Conservation (phyloP, 208 protist genomes). For the Acanthamoeba castellanii region DNA sequence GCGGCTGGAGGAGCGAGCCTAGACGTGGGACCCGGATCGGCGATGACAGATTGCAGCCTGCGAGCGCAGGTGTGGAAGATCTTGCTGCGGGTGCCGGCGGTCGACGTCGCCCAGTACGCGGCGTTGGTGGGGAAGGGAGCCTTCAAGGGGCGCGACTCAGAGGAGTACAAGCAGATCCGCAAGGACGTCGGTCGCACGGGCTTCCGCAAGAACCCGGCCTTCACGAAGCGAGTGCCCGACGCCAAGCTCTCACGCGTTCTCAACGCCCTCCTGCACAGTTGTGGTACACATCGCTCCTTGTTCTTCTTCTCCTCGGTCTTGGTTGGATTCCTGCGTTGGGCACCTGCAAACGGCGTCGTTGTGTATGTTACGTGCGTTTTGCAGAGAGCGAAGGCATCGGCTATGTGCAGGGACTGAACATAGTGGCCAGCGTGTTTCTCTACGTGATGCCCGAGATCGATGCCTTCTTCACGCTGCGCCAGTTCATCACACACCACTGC, state of each 20-base stretch:
- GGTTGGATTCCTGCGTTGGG: not conserved
- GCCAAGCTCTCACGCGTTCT: slow-evolving; percentile 81
- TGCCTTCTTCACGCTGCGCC: slow-evolving; percentile 85
- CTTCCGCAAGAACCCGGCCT: slow-evolving; percentile 79
- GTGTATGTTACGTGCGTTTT: not conserved
- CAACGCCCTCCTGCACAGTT: slow-evolving; percentile 83
- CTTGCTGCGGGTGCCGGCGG: slow-evolving; percentile 78
- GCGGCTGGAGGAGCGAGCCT: slow-evolving; percentile 1
- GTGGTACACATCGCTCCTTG: not conserved
- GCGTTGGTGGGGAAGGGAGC: slow-evolving; percentile 78
- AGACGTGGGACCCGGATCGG: slow-evolving; percentile 36
- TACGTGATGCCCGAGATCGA: slow-evolving; percentile 90
- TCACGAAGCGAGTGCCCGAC: slow-evolving; percentile 79
- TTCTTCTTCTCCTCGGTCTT: too few relatives aligned
- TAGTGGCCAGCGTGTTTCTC: slow-evolving; percentile 85
- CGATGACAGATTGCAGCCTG: slow-evolving; percentile 78
- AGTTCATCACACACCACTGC: slow-evolving; percentile 78
- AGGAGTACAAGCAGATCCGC: slow-evolving; percentile 66
- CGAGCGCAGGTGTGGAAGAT: slow-evolving; percentile 88
- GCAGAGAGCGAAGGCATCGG: slow-evolving; percentile 45
- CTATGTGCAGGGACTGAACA: slow-evolving; percentile 91
- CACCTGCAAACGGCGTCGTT: not conserved
- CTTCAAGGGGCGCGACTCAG: slow-evolving; percentile 69
- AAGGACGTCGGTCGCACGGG: slow-evolving; percentile 85
- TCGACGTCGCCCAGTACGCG: slow-evolving; percentile 81